These are phyloP conservation scores for Linanthus parryae DNA, from an alignment of 148 eudicot species.

Conservation along the genomic window DNA sequence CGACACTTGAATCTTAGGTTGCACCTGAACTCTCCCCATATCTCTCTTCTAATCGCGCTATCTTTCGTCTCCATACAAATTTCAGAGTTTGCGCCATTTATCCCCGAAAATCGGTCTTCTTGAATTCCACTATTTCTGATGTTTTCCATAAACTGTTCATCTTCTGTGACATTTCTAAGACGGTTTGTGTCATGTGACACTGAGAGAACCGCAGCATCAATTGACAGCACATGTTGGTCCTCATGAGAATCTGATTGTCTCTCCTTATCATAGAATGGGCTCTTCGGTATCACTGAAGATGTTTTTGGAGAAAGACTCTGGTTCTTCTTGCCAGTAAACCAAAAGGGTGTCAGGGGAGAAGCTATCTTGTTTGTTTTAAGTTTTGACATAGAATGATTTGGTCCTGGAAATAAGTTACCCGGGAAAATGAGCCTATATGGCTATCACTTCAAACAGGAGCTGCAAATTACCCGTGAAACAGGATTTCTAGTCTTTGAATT, in stretches of 20 bases:
- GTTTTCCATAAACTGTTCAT: conserved; percentile 17
- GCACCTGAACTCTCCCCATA: conserved; percentile 86
- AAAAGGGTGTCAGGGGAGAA: conserved; percentile 50
- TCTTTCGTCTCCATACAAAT: conserved; percentile 46
- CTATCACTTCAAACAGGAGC: too few species aligned
- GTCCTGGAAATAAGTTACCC: too few species aligned
- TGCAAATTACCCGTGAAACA: too few species aligned
- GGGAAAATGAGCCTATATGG: too few species aligned
- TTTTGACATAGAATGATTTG: too few species aligned
- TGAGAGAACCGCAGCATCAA: conserved; percentile 81
- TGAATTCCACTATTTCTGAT: conserved; percentile 21
- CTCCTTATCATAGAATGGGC: conserved; percentile 45
- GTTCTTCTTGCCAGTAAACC: conserved; percentile 51
- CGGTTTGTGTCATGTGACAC: conserved; percentile 56
- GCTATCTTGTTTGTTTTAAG: conserved; percentile 34
- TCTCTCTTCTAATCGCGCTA: conserved; percentile 77
- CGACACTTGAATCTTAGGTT: too few species aligned
- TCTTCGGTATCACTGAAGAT: conserved; percentile 26
- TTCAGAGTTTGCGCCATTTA: conserved; percentile 25
- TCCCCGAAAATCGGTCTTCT: conserved; percentile 17
- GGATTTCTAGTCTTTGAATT: too few species aligned
- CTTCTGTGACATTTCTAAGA: conserved; percentile 35
- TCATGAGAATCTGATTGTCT: conserved; percentile 7
- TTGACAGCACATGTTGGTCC: conserved; percentile 52
- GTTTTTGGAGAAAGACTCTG: conserved; percentile 53